phyloP scores from a whole-genome alignment of 2,329 filamentous ascomycete genomes.

The Exophiala mesophila region DNA sequence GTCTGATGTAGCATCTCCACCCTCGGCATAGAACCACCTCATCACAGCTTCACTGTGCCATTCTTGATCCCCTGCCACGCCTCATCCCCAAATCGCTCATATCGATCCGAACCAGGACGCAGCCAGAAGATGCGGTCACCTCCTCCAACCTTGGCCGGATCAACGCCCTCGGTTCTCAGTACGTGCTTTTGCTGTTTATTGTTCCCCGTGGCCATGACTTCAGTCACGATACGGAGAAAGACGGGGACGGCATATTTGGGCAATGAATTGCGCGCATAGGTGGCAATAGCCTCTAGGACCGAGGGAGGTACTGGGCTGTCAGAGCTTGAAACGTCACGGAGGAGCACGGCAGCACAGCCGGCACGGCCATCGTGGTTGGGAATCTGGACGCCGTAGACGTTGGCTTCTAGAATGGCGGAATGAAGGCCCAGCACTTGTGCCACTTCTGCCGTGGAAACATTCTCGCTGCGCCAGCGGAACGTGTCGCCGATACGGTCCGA shows the following conservation, averaged over 20 bases:
- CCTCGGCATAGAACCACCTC: slow-evolving; percentile 17
- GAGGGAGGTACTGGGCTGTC: slow-evolving; percentile 5
- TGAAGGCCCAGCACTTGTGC: slow-evolving; percentile 58
- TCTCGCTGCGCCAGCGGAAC: slow-evolving; percentile 69
- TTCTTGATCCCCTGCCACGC: slow-evolving; percentile 66
- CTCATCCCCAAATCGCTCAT: slow-evolving; percentile 59
- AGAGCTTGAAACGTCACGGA: slow-evolving; percentile 11
- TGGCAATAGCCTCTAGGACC: slow-evolving; percentile 22
- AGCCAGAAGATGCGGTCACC: slow-evolving; percentile 62
- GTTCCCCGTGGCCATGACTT: slow-evolving; percentile 69
- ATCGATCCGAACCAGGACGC: slow-evolving; percentile 50
- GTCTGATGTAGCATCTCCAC: no score
- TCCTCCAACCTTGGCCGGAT: slow-evolving; percentile 51
- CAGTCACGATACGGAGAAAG: slow-evolving; percentile 65
- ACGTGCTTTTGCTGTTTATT: slow-evolving; percentile 82
- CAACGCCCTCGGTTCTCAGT: slow-evolving; percentile 68
- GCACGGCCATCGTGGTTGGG: slow-evolving; percentile 65
- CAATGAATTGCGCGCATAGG: slow-evolving; percentile 48
- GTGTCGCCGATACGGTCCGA: slow-evolving; percentile 67
- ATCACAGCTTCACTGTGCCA: slow-evolving; percentile 66
- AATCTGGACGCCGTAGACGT: slow-evolving; percentile 64
- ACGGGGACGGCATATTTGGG: slow-evolving; percentile 72
- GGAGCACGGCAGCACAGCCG: slow-evolving; percentile 54
- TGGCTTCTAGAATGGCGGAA: slow-evolving; percentile 47
- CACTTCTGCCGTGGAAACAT: slow-evolving; percentile 64